These are phyloP conservation scores for Trichosporon sp. DNA, from an alignment of 1,284 basidiomycete genomes.

Conservation along the genomic window DNA sequence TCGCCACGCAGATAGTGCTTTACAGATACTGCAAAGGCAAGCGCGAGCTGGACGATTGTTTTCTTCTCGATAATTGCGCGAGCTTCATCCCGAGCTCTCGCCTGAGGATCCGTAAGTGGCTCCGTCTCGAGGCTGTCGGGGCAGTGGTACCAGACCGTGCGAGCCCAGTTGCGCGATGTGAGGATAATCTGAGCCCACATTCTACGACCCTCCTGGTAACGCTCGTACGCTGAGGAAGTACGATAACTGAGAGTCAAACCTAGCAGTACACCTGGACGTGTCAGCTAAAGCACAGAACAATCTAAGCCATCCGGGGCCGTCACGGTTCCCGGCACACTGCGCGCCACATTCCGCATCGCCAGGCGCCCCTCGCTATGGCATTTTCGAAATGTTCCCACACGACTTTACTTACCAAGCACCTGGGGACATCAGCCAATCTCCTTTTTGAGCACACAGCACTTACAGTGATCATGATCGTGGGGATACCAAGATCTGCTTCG, in stretches of 20 bases:
- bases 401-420: not conserved
- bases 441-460: constrained; percentile 23
- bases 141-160: constrained; percentile 44
- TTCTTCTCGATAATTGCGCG: constrained; percentile 64
- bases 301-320: not conserved
- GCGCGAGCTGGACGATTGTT: constrained; percentile 63
- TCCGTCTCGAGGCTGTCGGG: constrained; percentile 28
- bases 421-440: not conserved
- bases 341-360: not conserved
- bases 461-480: constrained; percentile 41
- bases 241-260: constrained; percentile 44
- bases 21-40: constrained; percentile 53
- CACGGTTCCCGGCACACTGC: not conserved
- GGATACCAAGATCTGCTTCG: constrained; percentile 27
- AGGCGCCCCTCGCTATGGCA: not conserved
- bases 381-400: not conserved
- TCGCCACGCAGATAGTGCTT: constrained; percentile 57
- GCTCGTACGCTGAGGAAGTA: constrained; percentile 68
- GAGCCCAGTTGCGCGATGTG: constrained; percentile 44
- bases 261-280: constrained; percentile 34
- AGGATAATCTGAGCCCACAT: constrained; percentile 65
- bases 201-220: constrained; percentile 66
- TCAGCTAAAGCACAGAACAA: not conserved
- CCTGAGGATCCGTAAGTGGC: constrained; percentile 29
- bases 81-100: constrained; percentile 48